Evolutionary conservation across 306 rosid genomes (phyloP), one percentile per base, ranked within the genome.

Genomic region (Arachis hypogaea): DNA sequence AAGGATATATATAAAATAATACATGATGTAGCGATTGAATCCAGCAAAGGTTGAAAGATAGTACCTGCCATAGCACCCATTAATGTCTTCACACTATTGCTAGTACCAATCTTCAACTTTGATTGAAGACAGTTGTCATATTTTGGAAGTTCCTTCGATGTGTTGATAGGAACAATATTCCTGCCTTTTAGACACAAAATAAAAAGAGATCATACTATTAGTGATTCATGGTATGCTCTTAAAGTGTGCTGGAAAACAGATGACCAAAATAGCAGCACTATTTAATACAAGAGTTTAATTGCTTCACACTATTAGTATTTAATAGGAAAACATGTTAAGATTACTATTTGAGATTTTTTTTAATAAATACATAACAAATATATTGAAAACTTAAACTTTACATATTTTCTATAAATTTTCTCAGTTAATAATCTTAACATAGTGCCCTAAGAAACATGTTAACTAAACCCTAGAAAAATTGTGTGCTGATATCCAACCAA

Each of bases 51-150:
- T 56, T 47, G 42, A 62, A 72, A 41, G 70, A 43, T 49, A 44
- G 38, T 85, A 88, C 96, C 98, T 77, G 98, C 74, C 73, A 87
- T 50, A 74, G 86, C 71, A 75, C 79, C 87, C 52, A 87, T 72
- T 63, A 83, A 46, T 40, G 84, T 64, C 73, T 18, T 65, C 8
- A 67, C 58, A 58, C 68, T 67, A 59, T 77, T 75, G 77, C 80
- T 69, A 33, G 38, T 33, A 58, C 66, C 80, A 38, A 59, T 74
- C 84, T 77, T 87, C 56, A 72, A 64, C 63, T 64, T 73, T 28
- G 84, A 52, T 36, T 30, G 63, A 49, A 59, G 61, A 70, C 79
- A 46, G 33, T 80, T 77, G 70, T 80, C 84, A 63, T 75, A 64
- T 1, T 50, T 29, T 3, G 82, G 75, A 43, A 75, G 36, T 52